A percentile compares a stretch with the other conserved stretches of the same genome.
Evolutionary conservation across 352 stramenopile species (phyloP).

Genomic region (Phytophthora pseudosyringae): DNA sequence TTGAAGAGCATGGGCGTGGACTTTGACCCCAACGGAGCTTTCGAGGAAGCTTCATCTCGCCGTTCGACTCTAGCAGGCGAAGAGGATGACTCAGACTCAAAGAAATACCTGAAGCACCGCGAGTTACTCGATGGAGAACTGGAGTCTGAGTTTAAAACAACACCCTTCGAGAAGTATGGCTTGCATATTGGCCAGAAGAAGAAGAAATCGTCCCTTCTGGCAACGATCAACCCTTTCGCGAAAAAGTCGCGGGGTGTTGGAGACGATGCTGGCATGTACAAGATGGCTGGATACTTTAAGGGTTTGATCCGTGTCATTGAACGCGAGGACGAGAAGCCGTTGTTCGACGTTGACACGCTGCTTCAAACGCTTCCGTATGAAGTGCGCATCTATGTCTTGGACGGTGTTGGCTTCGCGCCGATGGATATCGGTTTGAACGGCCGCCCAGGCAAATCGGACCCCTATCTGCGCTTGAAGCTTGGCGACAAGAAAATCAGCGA

Average conservation of each 20-base stretch:
- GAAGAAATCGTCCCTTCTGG: slow-evolving; percentile 67
- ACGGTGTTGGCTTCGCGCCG: slow-evolving; percentile 82
- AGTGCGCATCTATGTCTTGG: slow-evolving; percentile 89
- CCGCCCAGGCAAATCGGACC: slow-evolving; percentile 85
- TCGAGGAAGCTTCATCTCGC: slow-evolving; percentile 61
- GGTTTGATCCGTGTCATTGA: slow-evolving; percentile 91
- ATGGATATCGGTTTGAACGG: slow-evolving; percentile 90
- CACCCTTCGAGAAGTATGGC: slow-evolving; percentile 90
- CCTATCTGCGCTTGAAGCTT: slow-evolving; percentile 86
- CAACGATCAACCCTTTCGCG: slow-evolving; percentile 72
- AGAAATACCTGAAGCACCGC: slow-evolving; percentile 84
- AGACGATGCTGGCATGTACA: slow-evolving; percentile 66
- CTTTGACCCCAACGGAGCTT: slow-evolving; percentile 68
- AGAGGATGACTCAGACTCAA: slow-evolving; percentile 69
- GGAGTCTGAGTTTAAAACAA: slow-evolving; percentile 80
- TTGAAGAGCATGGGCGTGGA: slow-evolving; percentile 87
- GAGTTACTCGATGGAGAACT: slow-evolving; percentile 72
- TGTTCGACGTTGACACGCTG: slow-evolving; percentile 74
- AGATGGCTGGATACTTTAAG: slow-evolving; percentile 91
- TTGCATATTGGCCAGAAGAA: slow-evolving; percentile 85
- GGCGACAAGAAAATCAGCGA: slow-evolving; percentile 90
- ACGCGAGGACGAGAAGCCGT: slow-evolving; percentile 77
- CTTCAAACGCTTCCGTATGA: slow-evolving; percentile 82
- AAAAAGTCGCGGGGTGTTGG: slow-evolving; percentile 57
- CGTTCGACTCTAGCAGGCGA: slow-evolving; percentile 55